Percentiles rank a stretch among this genome's conserved stretches.
Evolutionary conservation across 345 rosid species (phyloP).

Genomic region (Eucalyptus rudis): DNA sequence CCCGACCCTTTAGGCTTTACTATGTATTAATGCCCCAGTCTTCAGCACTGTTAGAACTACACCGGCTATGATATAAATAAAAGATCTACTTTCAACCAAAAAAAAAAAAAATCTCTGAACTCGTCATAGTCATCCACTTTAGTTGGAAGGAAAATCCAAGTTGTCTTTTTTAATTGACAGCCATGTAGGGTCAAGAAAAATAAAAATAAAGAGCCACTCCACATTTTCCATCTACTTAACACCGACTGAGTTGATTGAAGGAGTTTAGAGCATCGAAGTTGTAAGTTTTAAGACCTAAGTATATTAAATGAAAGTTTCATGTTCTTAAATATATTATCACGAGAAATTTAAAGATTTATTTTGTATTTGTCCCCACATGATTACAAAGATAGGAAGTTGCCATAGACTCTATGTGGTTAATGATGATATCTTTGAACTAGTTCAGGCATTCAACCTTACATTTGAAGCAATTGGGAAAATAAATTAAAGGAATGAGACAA

Average conservation of each 20-base stretch:
- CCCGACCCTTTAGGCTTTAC: no score
- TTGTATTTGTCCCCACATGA: neutral
- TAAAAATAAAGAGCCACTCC: neutral
- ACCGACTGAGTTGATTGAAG: neutral
- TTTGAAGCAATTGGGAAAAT: neutral
- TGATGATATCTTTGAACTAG: neutral
- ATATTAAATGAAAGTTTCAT: neutral
- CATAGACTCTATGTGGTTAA: neutral
- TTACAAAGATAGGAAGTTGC: neutral
- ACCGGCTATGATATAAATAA: no score
- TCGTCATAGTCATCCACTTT: neutral
- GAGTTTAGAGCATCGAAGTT: neutral
- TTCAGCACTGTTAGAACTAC: no score
- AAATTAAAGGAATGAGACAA: no score
- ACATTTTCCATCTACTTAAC: neutral
- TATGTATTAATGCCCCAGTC: no score
- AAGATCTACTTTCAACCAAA: no score
- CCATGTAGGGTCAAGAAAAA: neutral
- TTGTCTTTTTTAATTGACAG: neutral
- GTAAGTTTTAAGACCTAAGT: neutral
- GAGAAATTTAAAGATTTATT: neutral
- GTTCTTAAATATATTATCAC: neutral
- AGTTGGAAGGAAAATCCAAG: neutral
- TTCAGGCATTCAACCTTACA: neutral
- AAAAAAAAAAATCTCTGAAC: accelerated